phyloP scores from a whole-genome alignment of 1,284 basidiomycete species.

The Filobasidium uniguttulatum region DNA sequence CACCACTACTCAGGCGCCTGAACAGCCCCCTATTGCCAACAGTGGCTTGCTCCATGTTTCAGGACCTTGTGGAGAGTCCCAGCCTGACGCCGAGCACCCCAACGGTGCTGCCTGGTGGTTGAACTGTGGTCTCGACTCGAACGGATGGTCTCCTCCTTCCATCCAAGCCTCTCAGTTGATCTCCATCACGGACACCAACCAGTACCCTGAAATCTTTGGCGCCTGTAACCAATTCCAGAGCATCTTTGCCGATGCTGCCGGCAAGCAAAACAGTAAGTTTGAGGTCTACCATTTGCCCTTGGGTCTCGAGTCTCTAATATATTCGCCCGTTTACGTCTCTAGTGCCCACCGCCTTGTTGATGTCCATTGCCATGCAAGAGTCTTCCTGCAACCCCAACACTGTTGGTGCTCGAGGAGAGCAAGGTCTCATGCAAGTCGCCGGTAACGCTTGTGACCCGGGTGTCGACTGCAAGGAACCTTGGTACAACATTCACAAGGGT shows the following conservation, averaged over 20 bases:
- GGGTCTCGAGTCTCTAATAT: background rate
- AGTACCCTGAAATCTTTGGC: conserved; percentile 47
- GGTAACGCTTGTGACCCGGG: conserved; percentile 28
- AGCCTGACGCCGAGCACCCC: conserved; percentile 41
- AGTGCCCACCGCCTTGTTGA: conserved; percentile 60
- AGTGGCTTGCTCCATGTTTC: background rate
- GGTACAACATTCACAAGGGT: conserved; percentile 41
- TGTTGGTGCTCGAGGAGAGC: conserved; percentile 63
- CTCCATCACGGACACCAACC: conserved; percentile 42
- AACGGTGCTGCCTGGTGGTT: conserved; percentile 64
- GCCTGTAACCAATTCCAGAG: conserved; percentile 47
- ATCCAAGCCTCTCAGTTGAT: conserved; percentile 29
- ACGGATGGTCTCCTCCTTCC: conserved; percentile 29
- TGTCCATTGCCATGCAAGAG: conserved; percentile 73
- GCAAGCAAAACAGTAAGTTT: conserved; percentile 42
- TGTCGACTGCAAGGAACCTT: conserved; percentile 3
- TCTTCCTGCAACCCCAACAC: conserved; percentile 55
- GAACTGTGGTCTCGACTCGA: conserved; percentile 54
- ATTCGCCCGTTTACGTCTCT: conserved; percentile 3
- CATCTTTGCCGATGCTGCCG: conserved; percentile 51
- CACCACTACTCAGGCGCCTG: background rate
- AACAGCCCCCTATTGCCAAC: too few relatives aligned
- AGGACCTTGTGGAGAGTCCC: conserved; percentile 23
- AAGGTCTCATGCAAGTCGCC: conserved; percentile 71
- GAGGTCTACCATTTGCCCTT: background rate